Evolutionary conservation across 345 rosid genomes (phyloP).

Genomic region (Cochlearia excelsa): DNA sequence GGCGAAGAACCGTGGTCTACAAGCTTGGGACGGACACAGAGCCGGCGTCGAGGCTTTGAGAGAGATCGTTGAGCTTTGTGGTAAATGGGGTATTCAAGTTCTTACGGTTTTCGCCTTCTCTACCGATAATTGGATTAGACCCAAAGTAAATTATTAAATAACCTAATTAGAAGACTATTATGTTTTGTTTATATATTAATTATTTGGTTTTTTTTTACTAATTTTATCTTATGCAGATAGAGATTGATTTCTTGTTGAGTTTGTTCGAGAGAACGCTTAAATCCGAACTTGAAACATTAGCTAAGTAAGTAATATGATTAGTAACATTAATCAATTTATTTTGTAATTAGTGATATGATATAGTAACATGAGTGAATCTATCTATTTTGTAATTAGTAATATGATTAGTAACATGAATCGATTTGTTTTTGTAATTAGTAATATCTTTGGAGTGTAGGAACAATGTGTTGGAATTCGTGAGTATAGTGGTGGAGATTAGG

Average conservation of each 20-base stretch:
- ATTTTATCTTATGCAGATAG: conserved; percentile 59
- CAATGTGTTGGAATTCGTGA: too few species aligned
- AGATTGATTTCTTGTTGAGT: conserved; percentile 63
- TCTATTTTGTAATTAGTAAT: too few species aligned
- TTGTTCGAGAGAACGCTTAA: conserved; percentile 52
- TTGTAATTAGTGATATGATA: not conserved
- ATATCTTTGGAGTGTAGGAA: conserved; percentile 22
- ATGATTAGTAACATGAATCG: too few species aligned
- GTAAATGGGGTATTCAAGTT: conserved; percentile 63
- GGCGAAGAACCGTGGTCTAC: conserved; percentile 57
- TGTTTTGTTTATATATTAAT: not conserved
- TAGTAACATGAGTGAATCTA: not conserved
- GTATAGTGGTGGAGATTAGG: too few species aligned
- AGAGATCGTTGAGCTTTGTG: conserved; percentile 50
- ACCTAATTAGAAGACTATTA: not conserved
- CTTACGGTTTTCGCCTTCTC: conserved; percentile 86
- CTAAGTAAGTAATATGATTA: conserved; percentile 37
- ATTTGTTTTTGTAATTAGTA: not conserved
- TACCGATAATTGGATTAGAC: conserved; percentile 72
- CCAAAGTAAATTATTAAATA: conserved; percentile 39
- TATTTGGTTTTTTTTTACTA: too few species aligned
- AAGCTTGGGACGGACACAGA: conserved; percentile 55
- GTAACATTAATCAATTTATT: too few species aligned
- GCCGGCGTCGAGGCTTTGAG: conserved; percentile 60
- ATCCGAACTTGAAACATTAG: conserved; percentile 42